Conservation (phyloP, 2,329 filamentous ascomycete genomes). For the Herpotrichia juniperi region DNA sequence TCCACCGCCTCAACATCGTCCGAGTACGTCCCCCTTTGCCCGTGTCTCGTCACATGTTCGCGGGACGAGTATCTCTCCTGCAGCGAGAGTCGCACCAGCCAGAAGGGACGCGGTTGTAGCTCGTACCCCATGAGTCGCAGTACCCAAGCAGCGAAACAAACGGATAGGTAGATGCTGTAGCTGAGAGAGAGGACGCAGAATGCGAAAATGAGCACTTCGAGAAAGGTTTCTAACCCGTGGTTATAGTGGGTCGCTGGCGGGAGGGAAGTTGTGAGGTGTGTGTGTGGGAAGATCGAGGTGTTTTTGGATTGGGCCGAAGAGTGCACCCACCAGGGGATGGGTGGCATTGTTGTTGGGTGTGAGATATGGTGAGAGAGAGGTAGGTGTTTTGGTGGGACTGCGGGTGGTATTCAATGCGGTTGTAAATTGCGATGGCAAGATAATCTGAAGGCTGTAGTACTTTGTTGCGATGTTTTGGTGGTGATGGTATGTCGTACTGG, state of each 20-base stretch:
- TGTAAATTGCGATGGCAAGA: no score
- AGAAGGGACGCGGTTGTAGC: no score
- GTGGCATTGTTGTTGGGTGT: not conserved
- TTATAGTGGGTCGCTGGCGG: not conserved
- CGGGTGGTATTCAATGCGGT: no score
- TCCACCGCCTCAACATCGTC: not conserved
- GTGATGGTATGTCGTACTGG: not conserved
- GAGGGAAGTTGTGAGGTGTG: not conserved
- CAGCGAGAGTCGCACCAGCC: no score
- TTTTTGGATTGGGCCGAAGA: no score
- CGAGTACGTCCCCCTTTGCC: not conserved
- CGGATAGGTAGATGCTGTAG: not conserved
- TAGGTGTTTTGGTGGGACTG: not conserved
- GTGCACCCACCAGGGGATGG: no score
- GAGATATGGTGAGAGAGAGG: not conserved
- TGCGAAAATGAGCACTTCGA: not conserved
- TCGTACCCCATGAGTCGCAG: no score
- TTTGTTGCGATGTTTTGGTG: no score
- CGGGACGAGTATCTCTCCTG: no score
- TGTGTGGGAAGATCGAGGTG: no score
- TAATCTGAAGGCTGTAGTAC: no score
- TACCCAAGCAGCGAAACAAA: not conserved
- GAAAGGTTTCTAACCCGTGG: conserved; percentile 1
- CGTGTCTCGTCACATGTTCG: no score
- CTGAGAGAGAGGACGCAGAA: not conserved